These are phyloP conservation scores for Mycena citricolor DNA, from an alignment of 1,284 basidiomycete genomes.

Conservation along the genomic window DNA sequence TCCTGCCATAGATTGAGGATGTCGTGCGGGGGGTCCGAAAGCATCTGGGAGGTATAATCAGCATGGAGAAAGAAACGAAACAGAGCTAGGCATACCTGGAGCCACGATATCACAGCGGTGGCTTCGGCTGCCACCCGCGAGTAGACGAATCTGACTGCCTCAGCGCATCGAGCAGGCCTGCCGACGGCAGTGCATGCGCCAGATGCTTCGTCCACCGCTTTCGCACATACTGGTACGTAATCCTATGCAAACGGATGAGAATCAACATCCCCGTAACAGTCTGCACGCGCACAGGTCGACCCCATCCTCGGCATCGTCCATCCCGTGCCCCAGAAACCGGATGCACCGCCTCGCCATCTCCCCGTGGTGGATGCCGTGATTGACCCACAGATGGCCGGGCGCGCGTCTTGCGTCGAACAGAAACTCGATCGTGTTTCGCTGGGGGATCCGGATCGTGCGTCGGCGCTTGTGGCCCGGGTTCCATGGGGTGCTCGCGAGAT, in stretches of 20 bases:
- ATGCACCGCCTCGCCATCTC: conserved; percentile 17
- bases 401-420: conserved; percentile 11
- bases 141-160: conserved; percentile 16
- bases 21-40: no score
- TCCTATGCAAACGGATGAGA: not conserved
- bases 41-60: no score
- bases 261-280: no score
- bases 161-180: conserved; percentile 10
- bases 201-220: conserved; percentile 14
- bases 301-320: conserved; percentile 10
- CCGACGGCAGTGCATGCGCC: conserved; percentile 5
- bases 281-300: conserved; percentile 20
- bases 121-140: conserved; percentile 15
- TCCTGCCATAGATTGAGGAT: no score
- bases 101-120: conserved; percentile 9
- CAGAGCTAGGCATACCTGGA: conserved; percentile 18
- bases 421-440: conserved; percentile 12
- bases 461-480: not conserved
- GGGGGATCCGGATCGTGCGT: conserved; percentile 7
- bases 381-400: conserved; percentile 12
- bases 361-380: conserved; percentile 10
- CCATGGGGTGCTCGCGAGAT: not conserved
- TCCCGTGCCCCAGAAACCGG: conserved; percentile 8
- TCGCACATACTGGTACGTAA: conserved; percentile 15
- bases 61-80: no score